Percentiles rank a stretch among this genome's conserved stretches.
These are phyloP conservation scores for Powellomyces hirtus DNA, from an alignment of 192 early-diverging fungal species.

Conservation along the genomic window DNA sequence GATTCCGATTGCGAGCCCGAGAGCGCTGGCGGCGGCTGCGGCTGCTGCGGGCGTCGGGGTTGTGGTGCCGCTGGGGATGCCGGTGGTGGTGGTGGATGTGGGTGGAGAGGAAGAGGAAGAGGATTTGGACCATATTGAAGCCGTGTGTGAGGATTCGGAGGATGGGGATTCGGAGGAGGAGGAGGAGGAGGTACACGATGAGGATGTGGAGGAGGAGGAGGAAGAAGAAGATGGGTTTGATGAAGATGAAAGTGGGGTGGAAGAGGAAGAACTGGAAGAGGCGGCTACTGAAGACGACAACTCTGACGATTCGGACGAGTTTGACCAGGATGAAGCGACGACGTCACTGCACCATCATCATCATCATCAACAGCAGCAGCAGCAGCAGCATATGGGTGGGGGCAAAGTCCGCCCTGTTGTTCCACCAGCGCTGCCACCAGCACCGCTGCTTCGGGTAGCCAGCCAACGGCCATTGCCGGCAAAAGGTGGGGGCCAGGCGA, in stretches of 20 bases:
- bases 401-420: slow-evolving; percentile 12
- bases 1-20: no score
- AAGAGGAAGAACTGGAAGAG: neutral
- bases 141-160: neutral
- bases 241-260: slow-evolving; percentile 55
- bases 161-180: neutral
- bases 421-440: neutral
- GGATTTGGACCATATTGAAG: neutral
- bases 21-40: no score
- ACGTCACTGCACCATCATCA: no score
- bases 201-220: neutral
- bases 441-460: no score
- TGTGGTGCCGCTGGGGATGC: slow-evolving; percentile 8
- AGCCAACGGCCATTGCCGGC: no score
- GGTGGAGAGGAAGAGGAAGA: slow-evolving; percentile 13
- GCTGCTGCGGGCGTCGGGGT: slow-evolving; percentile 28
- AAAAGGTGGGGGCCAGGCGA: no score
- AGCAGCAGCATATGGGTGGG: neutral
- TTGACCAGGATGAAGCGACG: slow-evolving; percentile 1
- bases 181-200: neutral
- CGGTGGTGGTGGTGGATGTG: slow-evolving; percentile 14
- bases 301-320: neutral
- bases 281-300: slow-evolving; percentile 48
- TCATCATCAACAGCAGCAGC: no score
- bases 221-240: neutral